phyloP scores from a whole-genome alignment of 2,329 filamentous ascomycete species.

The Botrytis porri region DNA sequence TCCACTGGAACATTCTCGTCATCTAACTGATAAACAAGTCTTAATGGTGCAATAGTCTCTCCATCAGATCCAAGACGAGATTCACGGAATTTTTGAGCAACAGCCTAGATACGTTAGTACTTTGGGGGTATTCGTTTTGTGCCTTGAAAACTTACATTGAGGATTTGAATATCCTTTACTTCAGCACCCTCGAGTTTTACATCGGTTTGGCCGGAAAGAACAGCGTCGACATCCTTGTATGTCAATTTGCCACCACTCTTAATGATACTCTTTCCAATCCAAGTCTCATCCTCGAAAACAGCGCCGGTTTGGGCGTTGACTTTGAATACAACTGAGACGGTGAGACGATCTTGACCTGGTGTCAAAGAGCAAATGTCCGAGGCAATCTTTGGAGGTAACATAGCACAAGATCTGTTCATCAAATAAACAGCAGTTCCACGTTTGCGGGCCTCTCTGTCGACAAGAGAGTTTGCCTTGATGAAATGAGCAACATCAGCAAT shows the following conservation, averaged over 20 bases:
- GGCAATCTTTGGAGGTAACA: conserved; percentile 83
- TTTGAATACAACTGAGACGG: conserved; percentile 89
- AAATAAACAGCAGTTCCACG: conserved; percentile 94
- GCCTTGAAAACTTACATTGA: conserved; percentile 56
- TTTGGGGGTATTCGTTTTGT: neutral
- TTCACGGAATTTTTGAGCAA: conserved; percentile 89
- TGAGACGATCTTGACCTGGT: conserved; percentile 84
- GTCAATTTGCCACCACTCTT: conserved; percentile 85
- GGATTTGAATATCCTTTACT: conserved; percentile 73
- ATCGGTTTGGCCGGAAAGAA: conserved; percentile 62
- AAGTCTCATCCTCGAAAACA: conserved; percentile 80
- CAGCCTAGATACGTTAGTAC: conserved; percentile 49
- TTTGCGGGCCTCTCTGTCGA: conserved; percentile 97
- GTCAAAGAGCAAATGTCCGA: conserved; percentile 83
- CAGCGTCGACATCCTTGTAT: conserved; percentile 81
- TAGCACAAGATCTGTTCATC: conserved; percentile 77
- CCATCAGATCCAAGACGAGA: conserved; percentile 76
- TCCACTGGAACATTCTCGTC: conserved; percentile 98
- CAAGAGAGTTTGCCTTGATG: conserved; percentile 90
- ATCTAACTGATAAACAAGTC: conserved; percentile 88
- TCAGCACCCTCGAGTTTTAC: conserved; percentile 64
- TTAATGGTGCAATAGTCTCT: conserved; percentile 77
- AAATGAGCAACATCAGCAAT: conserved; percentile 95
- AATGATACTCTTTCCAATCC: conserved; percentile 91
- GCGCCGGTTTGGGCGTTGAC: conserved; percentile 77